Base-by-base conservation (phyloP, 495 filamentous ascomycete genomes). In the Penicillium odoratum region DNA sequence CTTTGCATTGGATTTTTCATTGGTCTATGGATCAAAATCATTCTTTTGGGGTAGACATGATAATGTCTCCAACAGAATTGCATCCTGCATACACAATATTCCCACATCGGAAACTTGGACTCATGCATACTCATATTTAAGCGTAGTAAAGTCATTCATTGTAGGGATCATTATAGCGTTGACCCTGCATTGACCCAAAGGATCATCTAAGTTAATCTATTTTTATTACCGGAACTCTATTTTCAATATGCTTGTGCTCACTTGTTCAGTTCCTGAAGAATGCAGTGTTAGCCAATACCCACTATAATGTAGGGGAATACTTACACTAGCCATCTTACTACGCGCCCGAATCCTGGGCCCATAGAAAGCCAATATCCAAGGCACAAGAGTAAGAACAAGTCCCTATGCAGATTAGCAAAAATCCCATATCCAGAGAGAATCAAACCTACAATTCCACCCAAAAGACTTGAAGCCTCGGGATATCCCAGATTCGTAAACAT, bases 331-430 rank as follows among this genome's bases (percentile, higher is more conserved):
- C 77, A 96, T 86, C 59, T 86, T 86, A 64, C 89, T 92, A 66
- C 86, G 83, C 11, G 83, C 86, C 52, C 93, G 78, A 57, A 98
- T 95, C 72, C 65, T 82, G 21, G 87, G 84, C 3, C 93, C 93
- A 65, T 83, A 95, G 31, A 93, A 83, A 3, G 92, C 84, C 63
- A 98, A 70, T 7, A 91, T 83, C 90, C 91, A 97, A 0, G 93
- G 93, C 31, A 97, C 92, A 13, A 88, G 66, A 7, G 88, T 92
- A 52, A 98, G 68, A 6, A 82, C 57, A 7, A 80, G 77, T 0
- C 87, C 89, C 66, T 77, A 44, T 25, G 3, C 10, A 36, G 2
- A 53, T 69, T 54, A 69, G 64, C 45, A 31, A 51, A 13, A 40
- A 40, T 4, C 5, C 15, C 0, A 11, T 18, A 1, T n/a, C 28